Conservation (phyloP, 768 basidiomycete species). For the Brasilioporus rufonigricans region DNA sequence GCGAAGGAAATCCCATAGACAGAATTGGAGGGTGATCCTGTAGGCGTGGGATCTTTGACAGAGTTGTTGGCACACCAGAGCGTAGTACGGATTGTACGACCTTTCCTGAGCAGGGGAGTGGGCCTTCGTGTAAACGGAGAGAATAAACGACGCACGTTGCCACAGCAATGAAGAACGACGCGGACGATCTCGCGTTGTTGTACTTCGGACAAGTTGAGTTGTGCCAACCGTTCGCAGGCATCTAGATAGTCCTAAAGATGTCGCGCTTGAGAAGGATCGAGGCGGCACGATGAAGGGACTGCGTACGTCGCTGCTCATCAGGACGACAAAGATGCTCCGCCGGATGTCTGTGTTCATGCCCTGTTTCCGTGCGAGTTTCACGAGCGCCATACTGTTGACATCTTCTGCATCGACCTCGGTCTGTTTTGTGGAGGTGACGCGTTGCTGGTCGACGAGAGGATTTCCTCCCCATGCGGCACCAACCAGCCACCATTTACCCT, state of each 20-base stretch:
- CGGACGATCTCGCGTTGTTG: slow-evolving; percentile 96
- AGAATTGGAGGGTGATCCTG: slow-evolving; percentile 92
- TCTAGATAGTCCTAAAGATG: slow-evolving; percentile 90
- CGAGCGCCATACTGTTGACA: slow-evolving; percentile 41
- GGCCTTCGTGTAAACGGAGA: neutral
- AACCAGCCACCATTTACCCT: slow-evolving; percentile 98
- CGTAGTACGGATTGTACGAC: slow-evolving; percentile 93
- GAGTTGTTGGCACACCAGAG: slow-evolving; percentile 82
- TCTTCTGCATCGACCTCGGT: slow-evolving; percentile 30
- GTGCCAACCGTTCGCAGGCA: slow-evolving; percentile 85
- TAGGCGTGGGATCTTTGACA: slow-evolving; percentile 77
- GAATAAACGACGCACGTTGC: slow-evolving; percentile 56
- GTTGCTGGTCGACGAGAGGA: slow-evolving; percentile 75
- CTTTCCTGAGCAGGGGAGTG: slow-evolving; percentile 54
- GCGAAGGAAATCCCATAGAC: slow-evolving; percentile 94
- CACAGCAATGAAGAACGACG: slow-evolving; percentile 89
- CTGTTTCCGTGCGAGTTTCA: slow-evolving; percentile 86
- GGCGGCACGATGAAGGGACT: neutral
- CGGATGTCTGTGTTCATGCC: slow-evolving; percentile 99
- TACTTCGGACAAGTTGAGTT: slow-evolving; percentile 78
- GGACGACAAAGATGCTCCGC: slow-evolving; percentile 83
- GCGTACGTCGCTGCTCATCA: slow-evolving; percentile 94
- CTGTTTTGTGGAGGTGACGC: slow-evolving; percentile 20
- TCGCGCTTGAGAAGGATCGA: neutral
- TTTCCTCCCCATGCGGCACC: slow-evolving; percentile 96